Evolutionary conservation across 108 stramenopile species (phyloP), one percentile per base, ranked within the genome.

Genomic region (Fragilariopsis cylindrus): DNA sequence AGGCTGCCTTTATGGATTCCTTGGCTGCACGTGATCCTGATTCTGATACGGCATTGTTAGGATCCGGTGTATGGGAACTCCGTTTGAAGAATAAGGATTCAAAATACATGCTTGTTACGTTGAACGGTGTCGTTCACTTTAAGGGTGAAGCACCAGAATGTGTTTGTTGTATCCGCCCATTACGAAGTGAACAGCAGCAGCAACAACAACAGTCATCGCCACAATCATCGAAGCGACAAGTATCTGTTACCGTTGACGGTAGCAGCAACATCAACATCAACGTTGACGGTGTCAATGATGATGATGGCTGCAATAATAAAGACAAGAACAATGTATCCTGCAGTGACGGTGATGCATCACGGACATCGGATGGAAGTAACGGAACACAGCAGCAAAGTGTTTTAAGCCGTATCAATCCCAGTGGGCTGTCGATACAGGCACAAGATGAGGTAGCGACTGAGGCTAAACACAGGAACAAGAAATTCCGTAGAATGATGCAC

Each of bases 1-100:
- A 94, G 80, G 85, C 88, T 52, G 89, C 89, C 9, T 92, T 94
- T 69, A 94, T 94, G 90, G 93, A 94, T 80, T 87, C 93, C 1
- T 75, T 94, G 64, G 93, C 93, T 7, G 85, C 88, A 4, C 80
- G 89, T 4, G 74, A 75, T 41, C 18, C 48, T 12, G 88, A 89
- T 42, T 82, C 81, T 15, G 89, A 92, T 60, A 83, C 87, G 11
- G 83, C 80, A n/a, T 83, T 86, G 9, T 71, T 94, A 30, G 89
- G 84, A 54, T 72, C 77, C 57, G 90, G 93, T 54, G 85, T 90
- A 15, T 84, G 88, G 79, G 81, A 85, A 43, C 76, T 94, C 18
- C 72, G 83, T 42, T 76, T 94, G 19, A 48, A 81, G 43, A 87
- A 88, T 49, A 84, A 83, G 75, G 71, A 90, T 49, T 72, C 67